phyloP scores from a whole-genome alignment of 805 yeast genomes.

The Metschnikowia bowlesiae region DNA sequence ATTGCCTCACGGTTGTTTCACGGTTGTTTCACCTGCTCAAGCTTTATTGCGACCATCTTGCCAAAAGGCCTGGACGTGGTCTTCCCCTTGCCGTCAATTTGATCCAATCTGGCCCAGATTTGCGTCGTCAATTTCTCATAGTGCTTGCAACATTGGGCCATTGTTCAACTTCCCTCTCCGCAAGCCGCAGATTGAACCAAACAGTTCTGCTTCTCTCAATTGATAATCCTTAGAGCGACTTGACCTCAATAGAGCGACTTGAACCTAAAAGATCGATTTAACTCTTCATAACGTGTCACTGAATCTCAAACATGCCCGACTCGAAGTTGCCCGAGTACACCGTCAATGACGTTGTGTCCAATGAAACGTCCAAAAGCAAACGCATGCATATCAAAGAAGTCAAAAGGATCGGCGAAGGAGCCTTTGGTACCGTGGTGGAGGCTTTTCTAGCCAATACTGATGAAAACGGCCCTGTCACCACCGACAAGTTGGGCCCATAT shows the following conservation, averaged over 20 bases:
- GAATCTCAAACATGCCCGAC: constrained; percentile 1
- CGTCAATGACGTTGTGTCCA: constrained; percentile 51
- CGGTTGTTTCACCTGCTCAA: background rate
- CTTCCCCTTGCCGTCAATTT: too few species aligned
- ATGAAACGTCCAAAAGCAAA: constrained; percentile 46
- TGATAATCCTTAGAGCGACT: too few species aligned
- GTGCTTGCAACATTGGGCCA: background rate
- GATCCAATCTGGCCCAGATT: too few species aligned
- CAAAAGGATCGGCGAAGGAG: constrained; percentile 79
- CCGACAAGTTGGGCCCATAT: constrained; percentile 68
- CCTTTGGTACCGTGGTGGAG: constrained; percentile 80
- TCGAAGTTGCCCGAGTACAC: constrained; percentile 28
- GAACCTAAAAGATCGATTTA: too few species aligned
- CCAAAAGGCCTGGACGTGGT: too few species aligned
- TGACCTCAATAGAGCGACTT: too few species aligned
- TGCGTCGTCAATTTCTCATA: background rate
- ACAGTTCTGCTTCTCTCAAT: too few species aligned
- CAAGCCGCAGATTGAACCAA: background rate
- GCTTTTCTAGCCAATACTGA: constrained; percentile 48
- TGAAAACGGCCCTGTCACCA: constrained; percentile 15
- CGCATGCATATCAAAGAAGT: constrained; percentile 70
- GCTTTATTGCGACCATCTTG: too few species aligned
- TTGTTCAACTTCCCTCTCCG: background rate
- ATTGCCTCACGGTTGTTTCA: background rate
- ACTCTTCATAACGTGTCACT: background rate